Evolutionary conservation across 805 yeast genomes (phyloP).

Genomic region (Yarrowia sp.): DNA sequence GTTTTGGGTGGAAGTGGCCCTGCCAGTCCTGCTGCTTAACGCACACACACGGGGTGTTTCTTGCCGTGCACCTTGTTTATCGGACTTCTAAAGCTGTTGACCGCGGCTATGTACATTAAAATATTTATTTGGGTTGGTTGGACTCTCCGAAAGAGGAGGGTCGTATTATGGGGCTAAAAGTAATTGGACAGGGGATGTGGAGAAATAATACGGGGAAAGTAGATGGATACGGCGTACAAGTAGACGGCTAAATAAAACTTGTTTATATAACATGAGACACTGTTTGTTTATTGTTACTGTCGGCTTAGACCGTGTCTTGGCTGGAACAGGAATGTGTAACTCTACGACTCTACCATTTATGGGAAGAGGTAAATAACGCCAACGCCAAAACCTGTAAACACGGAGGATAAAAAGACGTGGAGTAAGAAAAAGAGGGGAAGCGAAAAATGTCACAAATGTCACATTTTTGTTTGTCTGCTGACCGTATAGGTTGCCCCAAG

Average conservation of each 20-base stretch:
- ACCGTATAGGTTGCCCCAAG: too few relatives aligned
- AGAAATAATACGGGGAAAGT: too few relatives aligned
- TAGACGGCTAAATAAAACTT: too few relatives aligned
- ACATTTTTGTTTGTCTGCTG: too few relatives aligned
- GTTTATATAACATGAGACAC: too few relatives aligned
- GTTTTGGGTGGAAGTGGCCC: constrained; percentile 10
- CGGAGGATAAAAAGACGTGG: not conserved
- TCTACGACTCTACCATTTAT: too few relatives aligned
- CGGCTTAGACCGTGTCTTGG: not conserved
- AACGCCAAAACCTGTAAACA: not conserved
- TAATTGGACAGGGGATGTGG: too few relatives aligned
- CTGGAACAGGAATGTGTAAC: not conserved
- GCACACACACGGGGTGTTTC: not conserved
- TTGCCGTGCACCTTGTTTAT: not conserved
- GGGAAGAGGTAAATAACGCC: constrained; percentile 10
- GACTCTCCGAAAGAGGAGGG: not conserved
- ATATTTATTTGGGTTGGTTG: constrained; percentile 11
- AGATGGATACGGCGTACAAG: too few relatives aligned
- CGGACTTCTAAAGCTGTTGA: not conserved
- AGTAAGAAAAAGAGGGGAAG: not conserved
- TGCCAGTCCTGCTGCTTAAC: not conserved
- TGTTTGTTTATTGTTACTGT: too few relatives aligned
- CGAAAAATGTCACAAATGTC: too few relatives aligned
- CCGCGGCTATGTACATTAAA: constrained; percentile 15
- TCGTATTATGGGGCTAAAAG: too few relatives aligned